phyloP scores from a whole-genome alignment of 768 basidiomycete species.

The Pholiota microspora region DNA sequence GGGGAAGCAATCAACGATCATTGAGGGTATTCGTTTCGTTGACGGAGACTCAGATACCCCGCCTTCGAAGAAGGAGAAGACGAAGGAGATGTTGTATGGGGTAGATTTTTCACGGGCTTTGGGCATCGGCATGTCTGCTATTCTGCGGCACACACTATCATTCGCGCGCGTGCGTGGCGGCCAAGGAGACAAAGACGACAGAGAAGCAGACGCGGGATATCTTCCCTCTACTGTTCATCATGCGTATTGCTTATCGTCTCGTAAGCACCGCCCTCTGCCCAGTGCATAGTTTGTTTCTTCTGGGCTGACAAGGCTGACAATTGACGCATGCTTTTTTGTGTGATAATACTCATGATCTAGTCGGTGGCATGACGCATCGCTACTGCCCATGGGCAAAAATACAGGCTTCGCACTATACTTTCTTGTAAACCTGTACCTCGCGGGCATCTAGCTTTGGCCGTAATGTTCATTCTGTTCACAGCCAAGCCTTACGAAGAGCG shows the following conservation, averaged over 20 bases:
- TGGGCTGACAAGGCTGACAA: background rate
- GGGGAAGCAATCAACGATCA: too few species aligned
- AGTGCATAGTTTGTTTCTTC: background rate
- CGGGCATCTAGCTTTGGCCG: background rate
- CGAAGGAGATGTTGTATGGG: background rate
- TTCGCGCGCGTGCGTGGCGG: background rate
- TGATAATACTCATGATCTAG: background rate
- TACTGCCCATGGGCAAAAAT: background rate
- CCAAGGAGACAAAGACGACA: background rate
- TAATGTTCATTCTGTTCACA: too few species aligned
- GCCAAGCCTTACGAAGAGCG: too few species aligned
- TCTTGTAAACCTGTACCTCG: background rate
- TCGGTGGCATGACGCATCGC: background rate
- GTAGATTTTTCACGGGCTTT: background rate
- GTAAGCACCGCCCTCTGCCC: background rate
- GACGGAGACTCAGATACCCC: background rate
- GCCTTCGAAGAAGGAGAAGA: background rate
- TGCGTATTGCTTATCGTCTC: background rate
- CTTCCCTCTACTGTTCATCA: background rate
- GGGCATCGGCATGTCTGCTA: background rate
- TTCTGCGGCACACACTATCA: background rate
- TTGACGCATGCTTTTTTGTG: background rate
- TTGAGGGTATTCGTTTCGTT: too few species aligned
- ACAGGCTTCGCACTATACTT: background rate
- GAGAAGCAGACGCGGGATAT: background rate